These are phyloP conservation scores for Bryum argenteum DNA, from an alignment of 225 moss, liverwort and hornwort species.

Conservation along the genomic window DNA sequence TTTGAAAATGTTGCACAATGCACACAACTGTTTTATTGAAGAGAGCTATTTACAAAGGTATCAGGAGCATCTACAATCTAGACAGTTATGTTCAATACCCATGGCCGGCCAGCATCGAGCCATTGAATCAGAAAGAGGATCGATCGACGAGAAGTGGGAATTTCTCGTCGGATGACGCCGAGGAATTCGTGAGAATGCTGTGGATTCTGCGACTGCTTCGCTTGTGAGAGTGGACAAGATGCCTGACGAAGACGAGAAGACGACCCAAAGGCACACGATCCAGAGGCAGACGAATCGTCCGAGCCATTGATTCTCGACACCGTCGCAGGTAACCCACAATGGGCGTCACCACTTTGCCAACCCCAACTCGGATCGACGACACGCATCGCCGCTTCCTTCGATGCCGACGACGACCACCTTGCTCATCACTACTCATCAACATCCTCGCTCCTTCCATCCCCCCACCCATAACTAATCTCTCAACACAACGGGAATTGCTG, in stretches of 20 bases:
- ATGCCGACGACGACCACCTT: neutral
- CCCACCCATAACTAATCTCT: conserved; percentile 8
- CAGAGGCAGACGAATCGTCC: conserved; percentile 1
- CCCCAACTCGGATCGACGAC: conserved; percentile 13
- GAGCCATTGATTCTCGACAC: conserved; percentile 20
- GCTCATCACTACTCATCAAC: neutral
- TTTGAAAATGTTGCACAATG: too few relatives aligned
- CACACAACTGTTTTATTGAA: too few relatives aligned
- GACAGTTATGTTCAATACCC: too few relatives aligned
- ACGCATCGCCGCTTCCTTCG: neutral
- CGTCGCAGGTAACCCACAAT: conserved; percentile 16
- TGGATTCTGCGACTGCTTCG: conserved; percentile 24
- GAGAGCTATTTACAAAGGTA: too few relatives aligned
- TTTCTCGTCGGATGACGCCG: conserved; percentile 16
- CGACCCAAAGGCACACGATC: neutral
- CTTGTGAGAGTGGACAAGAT: conserved; percentile 19
- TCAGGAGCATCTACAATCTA: too few relatives aligned
- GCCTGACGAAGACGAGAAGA: conserved; percentile 19
- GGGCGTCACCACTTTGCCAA: conserved; percentile 24
- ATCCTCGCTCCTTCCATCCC: too few relatives aligned
- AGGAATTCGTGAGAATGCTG: conserved; percentile 13
- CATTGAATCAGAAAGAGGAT: neutral
- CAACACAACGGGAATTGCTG: neutral
- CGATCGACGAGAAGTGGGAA: conserved; percentile 14
- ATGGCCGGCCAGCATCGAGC: too few relatives aligned